A percentile compares a stretch with the other conserved stretches of the same genome.
phyloP scores from a whole-genome alignment of 768 basidiomycete species.

The Leccinum barrowsii region DNA sequence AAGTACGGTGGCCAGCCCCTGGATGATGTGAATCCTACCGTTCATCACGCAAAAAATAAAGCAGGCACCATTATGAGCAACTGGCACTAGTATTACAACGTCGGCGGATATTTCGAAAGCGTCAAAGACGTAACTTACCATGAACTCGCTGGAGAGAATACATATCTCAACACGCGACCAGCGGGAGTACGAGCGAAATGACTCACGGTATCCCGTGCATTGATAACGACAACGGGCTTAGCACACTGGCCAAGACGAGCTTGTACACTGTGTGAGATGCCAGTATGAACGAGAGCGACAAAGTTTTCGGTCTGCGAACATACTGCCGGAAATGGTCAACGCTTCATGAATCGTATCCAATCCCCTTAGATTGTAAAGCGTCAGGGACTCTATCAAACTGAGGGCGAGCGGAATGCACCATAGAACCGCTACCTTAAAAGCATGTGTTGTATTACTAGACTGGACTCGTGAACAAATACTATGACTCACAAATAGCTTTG shows the following conservation, averaged over 20 bases:
- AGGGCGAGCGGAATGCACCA: neutral
- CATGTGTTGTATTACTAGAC: neutral
- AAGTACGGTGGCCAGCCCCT: constrained; percentile 1
- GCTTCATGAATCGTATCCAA: constrained; percentile 12
- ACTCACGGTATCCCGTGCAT: constrained; percentile 3
- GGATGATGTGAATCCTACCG: neutral
- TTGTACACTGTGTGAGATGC: constrained; percentile 4
- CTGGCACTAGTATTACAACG: neutral
- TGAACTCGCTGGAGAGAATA: constrained; percentile 1
- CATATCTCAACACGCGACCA: neutral
- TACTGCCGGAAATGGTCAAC: constrained; percentile 7
- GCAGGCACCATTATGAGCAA: neutral
- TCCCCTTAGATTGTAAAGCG: neutral
- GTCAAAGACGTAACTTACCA: constrained; percentile 1
- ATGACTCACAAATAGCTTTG: constrained; percentile 11
- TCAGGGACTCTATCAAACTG: neutral
- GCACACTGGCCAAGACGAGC: neutral
- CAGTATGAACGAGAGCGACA: neutral
- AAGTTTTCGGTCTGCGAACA: neutral
- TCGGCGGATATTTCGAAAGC: neutral
- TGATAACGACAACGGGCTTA: neutral
- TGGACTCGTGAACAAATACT: neutral
- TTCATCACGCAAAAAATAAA: neutral
- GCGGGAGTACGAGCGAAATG: neutral
- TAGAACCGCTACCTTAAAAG: constrained; percentile 7